Percentiles rank a stretch among this genome's conserved stretches.
phyloP scores from a whole-genome alignment of 2,329 filamentous ascomycete species.

The Fusarium denticulatum region DNA sequence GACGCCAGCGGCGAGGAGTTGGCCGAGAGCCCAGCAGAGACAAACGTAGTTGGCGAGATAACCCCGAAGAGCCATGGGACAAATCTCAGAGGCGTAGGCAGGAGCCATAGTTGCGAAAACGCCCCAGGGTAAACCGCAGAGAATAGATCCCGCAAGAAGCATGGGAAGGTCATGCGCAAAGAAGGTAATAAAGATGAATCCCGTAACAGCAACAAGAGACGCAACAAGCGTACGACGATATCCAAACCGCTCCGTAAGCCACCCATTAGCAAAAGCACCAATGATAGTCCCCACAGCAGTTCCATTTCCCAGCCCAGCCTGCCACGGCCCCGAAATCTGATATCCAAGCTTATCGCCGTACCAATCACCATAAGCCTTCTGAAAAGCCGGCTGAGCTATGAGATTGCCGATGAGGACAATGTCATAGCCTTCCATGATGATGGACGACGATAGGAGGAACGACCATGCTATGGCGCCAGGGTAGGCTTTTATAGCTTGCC shows the following conservation, averaged over 20 bases:
- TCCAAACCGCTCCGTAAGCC: slow-evolving; percentile 32
- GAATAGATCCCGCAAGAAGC: slow-evolving; percentile 56
- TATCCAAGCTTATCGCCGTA: slow-evolving; percentile 33
- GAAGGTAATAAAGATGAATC: slow-evolving; percentile 47
- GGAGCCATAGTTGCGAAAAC: slow-evolving; percentile 56
- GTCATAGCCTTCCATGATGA: slow-evolving; percentile 43
- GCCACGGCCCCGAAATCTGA: slow-evolving; percentile 32
- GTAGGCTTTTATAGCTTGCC: slow-evolving; percentile 14
- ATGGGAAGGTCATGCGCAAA: slow-evolving; percentile 50
- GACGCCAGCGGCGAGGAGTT: slow-evolving; percentile 52
- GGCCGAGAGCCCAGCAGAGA: slow-evolving; percentile 55
- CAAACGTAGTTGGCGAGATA: slow-evolving; percentile 56
- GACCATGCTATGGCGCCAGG: slow-evolving; percentile 37
- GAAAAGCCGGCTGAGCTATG: slow-evolving; percentile 39
- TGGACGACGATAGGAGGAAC: slow-evolving; percentile 30
- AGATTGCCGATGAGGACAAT: slow-evolving; percentile 34
- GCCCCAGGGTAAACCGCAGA: slow-evolving; percentile 57
- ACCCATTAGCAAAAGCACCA: slow-evolving; percentile 37
- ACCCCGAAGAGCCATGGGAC: slow-evolving; percentile 52
- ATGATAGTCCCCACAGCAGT: slow-evolving; percentile 34
- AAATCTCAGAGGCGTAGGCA: slow-evolving; percentile 57
- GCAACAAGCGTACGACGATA: slow-evolving; percentile 59
- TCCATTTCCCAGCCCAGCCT: slow-evolving; percentile 5
- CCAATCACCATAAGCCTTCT: slow-evolving; percentile 34
- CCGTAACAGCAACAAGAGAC: slow-evolving; percentile 51